These are phyloP conservation scores for Vanderwaltozyma polyspora DNA, from an alignment of 805 yeast species.

Conservation along the genomic window DNA sequence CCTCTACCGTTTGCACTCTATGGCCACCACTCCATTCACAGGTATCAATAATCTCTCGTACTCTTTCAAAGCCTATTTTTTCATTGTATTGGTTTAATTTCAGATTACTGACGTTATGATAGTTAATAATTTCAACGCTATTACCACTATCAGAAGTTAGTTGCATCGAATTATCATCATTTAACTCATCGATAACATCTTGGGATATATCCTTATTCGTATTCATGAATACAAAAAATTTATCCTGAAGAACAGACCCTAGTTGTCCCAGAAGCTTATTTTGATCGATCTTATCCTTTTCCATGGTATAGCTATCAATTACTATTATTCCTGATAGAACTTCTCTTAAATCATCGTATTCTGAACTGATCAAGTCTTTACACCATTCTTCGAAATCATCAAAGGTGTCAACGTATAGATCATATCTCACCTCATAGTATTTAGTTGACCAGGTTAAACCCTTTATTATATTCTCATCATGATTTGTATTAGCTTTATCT, in stretches of 20 bases:
- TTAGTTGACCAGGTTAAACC: slow-evolving; percentile 20
- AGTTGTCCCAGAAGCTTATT: not conserved
- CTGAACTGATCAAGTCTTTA: slow-evolving; percentile 29
- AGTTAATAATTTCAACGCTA: slow-evolving; percentile 33
- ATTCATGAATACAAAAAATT: slow-evolving; percentile 5
- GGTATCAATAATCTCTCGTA: slow-evolving; percentile 37
- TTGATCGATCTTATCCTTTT: too few species aligned
- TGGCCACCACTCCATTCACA: slow-evolving; percentile 34
- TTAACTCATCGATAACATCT: slow-evolving; percentile 30
- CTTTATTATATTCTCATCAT: slow-evolving; percentile 9
- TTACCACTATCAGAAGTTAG: not conserved
- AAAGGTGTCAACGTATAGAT: slow-evolving; percentile 24
- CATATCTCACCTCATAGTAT: slow-evolving; percentile 23
- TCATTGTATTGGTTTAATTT: slow-evolving; percentile 34
- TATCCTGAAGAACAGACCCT: not conserved
- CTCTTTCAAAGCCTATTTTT: slow-evolving; percentile 31
- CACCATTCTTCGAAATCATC: slow-evolving; percentile 26
- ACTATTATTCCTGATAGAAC: slow-evolving; percentile 37
- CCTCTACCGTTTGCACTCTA: too few species aligned
- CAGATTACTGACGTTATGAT: not conserved
- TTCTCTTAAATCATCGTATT: slow-evolving; percentile 31
- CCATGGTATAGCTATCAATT: slow-evolving; percentile 17
- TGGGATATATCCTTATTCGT: slow-evolving; percentile 5
- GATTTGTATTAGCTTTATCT: not conserved
- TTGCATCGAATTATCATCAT: too few species aligned